Percentiles rank a stretch among this genome's conserved stretches.
These are phyloP conservation scores for Extremus antarcticus DNA, from an alignment of 495 filamentous ascomycete genomes.

Conservation along the genomic window DNA sequence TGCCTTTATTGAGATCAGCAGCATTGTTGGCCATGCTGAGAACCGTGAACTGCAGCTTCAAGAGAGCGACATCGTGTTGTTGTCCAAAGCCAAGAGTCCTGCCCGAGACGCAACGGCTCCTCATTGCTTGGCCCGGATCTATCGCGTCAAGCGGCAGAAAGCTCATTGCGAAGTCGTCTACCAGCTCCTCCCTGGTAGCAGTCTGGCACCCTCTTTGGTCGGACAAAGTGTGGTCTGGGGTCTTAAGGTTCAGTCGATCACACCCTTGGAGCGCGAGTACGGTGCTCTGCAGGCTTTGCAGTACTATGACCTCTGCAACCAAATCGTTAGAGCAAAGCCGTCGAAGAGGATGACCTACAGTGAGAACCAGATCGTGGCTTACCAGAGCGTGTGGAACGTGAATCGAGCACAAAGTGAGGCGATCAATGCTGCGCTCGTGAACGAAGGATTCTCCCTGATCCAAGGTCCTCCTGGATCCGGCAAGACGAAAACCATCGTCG, in stretches of 20 bases:
- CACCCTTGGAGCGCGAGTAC: constrained; percentile 88
- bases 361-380: constrained; percentile 53
- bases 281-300: constrained; percentile 79
- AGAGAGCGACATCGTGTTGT: constrained; percentile 80
- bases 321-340: constrained; percentile 78
- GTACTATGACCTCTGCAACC: constrained; percentile 90
- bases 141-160: constrained; percentile 66
- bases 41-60: constrained; percentile 59
- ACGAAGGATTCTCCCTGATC: constrained; percentile 90
- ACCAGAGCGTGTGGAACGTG: constrained; percentile 65
- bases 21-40: constrained; percentile 55
- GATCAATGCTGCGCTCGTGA: constrained; percentile 79
- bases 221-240: constrained; percentile 57
- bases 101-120: constrained; percentile 48
- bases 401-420: constrained; percentile 89
- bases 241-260: constrained; percentile 77
- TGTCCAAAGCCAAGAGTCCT: constrained; percentile 63
- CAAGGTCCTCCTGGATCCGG: constrained; percentile 94
- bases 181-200: constrained; percentile 55
- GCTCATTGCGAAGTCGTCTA: constrained; percentile 72
- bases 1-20: constrained; percentile 82
- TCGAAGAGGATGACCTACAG: constrained; percentile 74
- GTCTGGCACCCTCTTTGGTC: constrained; percentile 40
- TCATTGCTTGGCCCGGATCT: constrained; percentile 79
- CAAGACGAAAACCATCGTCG: constrained; percentile 96